phyloP scores from a whole-genome alignment of 192 early-diverging fungal species.

The Gaertneriomyces semiglobifer region DNA sequence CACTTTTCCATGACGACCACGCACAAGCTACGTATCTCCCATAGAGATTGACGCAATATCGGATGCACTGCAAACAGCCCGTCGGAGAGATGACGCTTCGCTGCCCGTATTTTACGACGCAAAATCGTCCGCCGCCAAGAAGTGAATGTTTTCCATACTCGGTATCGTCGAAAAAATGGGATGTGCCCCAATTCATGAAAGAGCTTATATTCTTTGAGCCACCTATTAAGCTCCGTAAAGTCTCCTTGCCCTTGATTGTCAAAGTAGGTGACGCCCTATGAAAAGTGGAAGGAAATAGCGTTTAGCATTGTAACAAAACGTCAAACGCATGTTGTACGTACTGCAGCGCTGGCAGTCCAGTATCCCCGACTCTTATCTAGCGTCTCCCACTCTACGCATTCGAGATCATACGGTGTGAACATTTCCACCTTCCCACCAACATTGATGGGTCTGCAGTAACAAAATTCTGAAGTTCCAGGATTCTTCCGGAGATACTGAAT shows the following conservation, averaged over 20 bases:
- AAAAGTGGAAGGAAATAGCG: neutral
- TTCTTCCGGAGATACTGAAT: conserved; percentile 39
- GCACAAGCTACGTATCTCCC: conserved; percentile 35
- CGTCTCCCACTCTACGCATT: conserved; percentile 45
- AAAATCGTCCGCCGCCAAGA: conserved; percentile 49
- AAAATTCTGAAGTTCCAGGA: conserved; percentile 44
- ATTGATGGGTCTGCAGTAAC: conserved; percentile 42
- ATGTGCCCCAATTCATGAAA: conserved; percentile 52
- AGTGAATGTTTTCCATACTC: conserved; percentile 59
- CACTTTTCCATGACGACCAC: conserved; percentile 30
- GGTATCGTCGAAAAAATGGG: conserved; percentile 54
- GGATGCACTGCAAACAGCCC: conserved; percentile 53
- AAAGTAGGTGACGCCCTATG: conserved; percentile 55
- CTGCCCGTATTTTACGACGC: conserved; percentile 44
- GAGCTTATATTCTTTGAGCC: conserved; percentile 52
- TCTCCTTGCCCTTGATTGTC: conserved; percentile 47
- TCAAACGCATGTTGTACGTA: conserved; percentile 19
- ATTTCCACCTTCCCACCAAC: conserved; percentile 25
- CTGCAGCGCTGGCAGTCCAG: conserved; percentile 47
- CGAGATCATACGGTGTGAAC: conserved; percentile 56
- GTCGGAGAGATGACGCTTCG: conserved; percentile 34
- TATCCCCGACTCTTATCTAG: conserved; percentile 41
- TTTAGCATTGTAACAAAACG: neutral
- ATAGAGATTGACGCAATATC: conserved; percentile 37
- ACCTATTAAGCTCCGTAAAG: conserved; percentile 52